Conservation (phyloP, 2,329 filamentous ascomycete species). For the Fusarium chaquense region DNA sequence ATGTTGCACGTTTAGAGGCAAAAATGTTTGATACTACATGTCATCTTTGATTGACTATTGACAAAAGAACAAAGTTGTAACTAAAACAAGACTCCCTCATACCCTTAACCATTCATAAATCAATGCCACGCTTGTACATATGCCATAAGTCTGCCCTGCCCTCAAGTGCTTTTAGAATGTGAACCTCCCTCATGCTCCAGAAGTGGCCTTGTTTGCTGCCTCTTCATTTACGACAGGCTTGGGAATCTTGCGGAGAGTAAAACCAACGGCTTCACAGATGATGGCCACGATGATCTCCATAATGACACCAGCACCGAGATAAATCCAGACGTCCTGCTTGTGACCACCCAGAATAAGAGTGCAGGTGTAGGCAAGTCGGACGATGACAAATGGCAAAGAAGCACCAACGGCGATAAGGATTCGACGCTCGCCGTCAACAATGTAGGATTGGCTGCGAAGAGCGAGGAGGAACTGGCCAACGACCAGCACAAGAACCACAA, state of each 20-base stretch:
- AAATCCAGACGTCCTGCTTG: slow-evolving; percentile 49
- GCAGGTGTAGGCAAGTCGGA: slow-evolving; percentile 51
- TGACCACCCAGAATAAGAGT: slow-evolving; percentile 47
- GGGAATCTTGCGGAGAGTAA: slow-evolving; percentile 46
- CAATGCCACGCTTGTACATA: neutral
- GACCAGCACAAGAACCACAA: slow-evolving; percentile 56
- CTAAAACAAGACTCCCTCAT: slow-evolving; percentile 1
- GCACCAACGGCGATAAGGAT: slow-evolving; percentile 60
- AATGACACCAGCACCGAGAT: slow-evolving; percentile 50
- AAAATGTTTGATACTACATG: slow-evolving; percentile 28
- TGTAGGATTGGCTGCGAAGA: slow-evolving; percentile 54
- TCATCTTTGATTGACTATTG: slow-evolving; percentile 17
- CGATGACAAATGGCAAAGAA: slow-evolving; percentile 52
- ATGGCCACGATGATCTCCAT: slow-evolving; percentile 52
- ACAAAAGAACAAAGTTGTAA: neutral
- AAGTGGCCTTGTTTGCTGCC: neutral
- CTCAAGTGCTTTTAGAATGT: neutral
- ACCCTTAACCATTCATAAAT: neutral
- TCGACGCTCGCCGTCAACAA: slow-evolving; percentile 65
- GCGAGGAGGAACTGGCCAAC: slow-evolving; percentile 57
- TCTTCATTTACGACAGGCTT: slow-evolving; percentile 21
- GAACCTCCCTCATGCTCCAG: neutral
- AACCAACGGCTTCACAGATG: slow-evolving; percentile 49
- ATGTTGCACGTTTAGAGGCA: slow-evolving; percentile 6
- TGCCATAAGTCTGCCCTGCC: neutral